phyloP scores from a whole-genome alignment of 2,329 filamentous ascomycete genomes.

The Epichloe sylvatica region DNA sequence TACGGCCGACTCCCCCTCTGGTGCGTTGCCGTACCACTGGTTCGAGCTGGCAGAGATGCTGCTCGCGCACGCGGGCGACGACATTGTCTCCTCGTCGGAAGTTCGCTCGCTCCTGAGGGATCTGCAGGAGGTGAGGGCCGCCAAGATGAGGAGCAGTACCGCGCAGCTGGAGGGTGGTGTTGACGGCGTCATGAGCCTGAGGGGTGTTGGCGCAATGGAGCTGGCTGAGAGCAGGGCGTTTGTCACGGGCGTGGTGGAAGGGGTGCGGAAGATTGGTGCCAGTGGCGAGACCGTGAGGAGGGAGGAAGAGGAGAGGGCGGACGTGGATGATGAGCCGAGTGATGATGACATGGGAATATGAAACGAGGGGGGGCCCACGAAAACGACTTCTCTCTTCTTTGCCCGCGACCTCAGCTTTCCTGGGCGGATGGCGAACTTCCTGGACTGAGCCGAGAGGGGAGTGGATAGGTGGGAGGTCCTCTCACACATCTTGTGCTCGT shows the following conservation, averaged over 20 bases:
- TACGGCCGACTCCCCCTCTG: slow-evolving; percentile 54
- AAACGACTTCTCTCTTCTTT: neutral
- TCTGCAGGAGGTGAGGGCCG: slow-evolving; percentile 72
- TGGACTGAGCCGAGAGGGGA: too few species aligned
- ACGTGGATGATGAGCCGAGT: slow-evolving; percentile 46
- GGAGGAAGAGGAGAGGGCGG: slow-evolving; percentile 60
- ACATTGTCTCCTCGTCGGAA: slow-evolving; percentile 59
- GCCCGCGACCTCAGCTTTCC: too few species aligned
- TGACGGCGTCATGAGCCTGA: slow-evolving; percentile 53
- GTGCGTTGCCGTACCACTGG: slow-evolving; percentile 86
- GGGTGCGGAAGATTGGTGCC: slow-evolving; percentile 68
- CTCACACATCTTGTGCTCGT: too few species aligned
- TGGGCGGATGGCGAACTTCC: too few species aligned
- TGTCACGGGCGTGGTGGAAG: slow-evolving; percentile 74
- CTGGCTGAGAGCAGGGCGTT: slow-evolving; percentile 73
- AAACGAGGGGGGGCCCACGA: neutral
- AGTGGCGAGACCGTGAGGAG: slow-evolving; percentile 64
- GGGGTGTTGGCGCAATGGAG: slow-evolving; percentile 85
- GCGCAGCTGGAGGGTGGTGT: slow-evolving; percentile 56
- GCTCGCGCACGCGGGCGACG: slow-evolving; percentile 71
- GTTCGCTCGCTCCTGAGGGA: slow-evolving; percentile 66
- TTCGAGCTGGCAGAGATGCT: slow-evolving; percentile 80
- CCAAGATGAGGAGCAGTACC: slow-evolving; percentile 70
- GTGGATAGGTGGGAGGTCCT: too few species aligned
- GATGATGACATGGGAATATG: slow-evolving; percentile 39